Conservation (phyloP, 768 basidiomycete genomes). For the Boletus bicolor region DNA sequence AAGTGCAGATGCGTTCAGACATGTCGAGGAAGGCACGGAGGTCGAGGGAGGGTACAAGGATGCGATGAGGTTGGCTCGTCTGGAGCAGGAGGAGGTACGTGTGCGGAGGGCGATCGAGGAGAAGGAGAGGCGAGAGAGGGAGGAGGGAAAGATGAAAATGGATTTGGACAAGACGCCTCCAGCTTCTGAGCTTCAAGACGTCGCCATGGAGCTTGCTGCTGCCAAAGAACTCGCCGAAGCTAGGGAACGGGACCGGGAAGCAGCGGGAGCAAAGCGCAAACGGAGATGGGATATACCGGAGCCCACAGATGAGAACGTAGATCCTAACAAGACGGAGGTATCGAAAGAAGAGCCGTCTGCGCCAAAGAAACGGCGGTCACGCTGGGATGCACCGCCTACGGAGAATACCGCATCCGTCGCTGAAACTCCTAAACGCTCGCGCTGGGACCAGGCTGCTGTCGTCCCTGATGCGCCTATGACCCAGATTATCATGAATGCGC, state of each 20-base stretch:
- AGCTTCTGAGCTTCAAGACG: slow-evolving; percentile 70
- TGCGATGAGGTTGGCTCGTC: slow-evolving; percentile 84
- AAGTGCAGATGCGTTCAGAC: slow-evolving; percentile 74
- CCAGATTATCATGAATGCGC: slow-evolving; percentile 86
- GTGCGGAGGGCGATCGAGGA: slow-evolving; percentile 86
- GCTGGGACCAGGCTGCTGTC: slow-evolving; percentile 95
- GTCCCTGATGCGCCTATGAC: slow-evolving; percentile 67
- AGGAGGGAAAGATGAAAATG: slow-evolving; percentile 72
- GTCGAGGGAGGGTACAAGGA: slow-evolving; percentile 92
- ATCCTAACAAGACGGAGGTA: slow-evolving; percentile 55
- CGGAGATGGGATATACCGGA: slow-evolving; percentile 78
- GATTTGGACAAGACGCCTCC: slow-evolving; percentile 93
- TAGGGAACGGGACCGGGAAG: slow-evolving; percentile 37
- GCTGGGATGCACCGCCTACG: slow-evolving; percentile 93
- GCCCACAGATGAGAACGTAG: slow-evolving; percentile 59
- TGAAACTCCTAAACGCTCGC: slow-evolving; percentile 83
- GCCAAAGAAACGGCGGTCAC: slow-evolving; percentile 88
- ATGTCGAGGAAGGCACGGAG: slow-evolving; percentile 61
- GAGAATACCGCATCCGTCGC: slow-evolving; percentile 47
- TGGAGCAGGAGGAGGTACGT: slow-evolving; percentile 91
- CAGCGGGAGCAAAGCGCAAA: slow-evolving; percentile 62
- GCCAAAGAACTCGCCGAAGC: slow-evolving; percentile 37
- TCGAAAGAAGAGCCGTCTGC: slow-evolving; percentile 71
- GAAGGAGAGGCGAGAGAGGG: slow-evolving; percentile 74
- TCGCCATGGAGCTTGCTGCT: slow-evolving; percentile 64